Conservation (phyloP, 2,329 filamentous ascomycete genomes). For the Hansfordia pulvinata region DNA sequence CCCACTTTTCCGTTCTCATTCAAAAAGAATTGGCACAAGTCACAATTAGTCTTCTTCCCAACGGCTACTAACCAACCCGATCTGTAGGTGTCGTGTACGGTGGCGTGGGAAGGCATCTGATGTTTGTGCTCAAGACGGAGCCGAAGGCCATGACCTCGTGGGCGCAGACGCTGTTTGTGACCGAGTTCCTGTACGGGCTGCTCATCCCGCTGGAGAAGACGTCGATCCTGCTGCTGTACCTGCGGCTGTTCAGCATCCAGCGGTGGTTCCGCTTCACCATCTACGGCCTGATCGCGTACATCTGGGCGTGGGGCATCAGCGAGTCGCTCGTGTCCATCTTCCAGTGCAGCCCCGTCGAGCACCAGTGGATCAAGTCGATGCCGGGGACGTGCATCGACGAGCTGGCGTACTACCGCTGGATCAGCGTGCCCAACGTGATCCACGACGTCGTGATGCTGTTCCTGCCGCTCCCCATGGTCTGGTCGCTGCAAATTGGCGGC, state of each 20-base stretch:
- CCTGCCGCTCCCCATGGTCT: conserved; percentile 5
- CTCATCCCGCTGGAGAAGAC: conserved; percentile 6
- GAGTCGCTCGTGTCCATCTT: conserved; percentile 4
- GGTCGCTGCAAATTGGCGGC: conserved; percentile 5
- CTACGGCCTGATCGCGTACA: conserved; percentile 6
- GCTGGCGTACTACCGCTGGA: conserved; percentile 2
- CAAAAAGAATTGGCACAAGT: too few species aligned
- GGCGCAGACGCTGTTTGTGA: conserved; percentile 5
- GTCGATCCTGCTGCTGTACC: conserved; percentile 6
- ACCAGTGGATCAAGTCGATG: conserved; percentile 5
- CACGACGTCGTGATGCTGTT: conserved; percentile 7
- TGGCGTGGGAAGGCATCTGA: conserved; percentile 5
- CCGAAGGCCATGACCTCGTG: conserved; percentile 1
- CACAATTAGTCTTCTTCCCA: too few species aligned
- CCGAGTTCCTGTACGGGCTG: conserved; percentile 5
- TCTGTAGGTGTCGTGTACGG: conserved; percentile 5
- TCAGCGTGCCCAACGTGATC: conserved; percentile 5
- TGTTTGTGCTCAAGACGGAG: conserved; percentile 3
- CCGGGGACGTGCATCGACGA: conserved; percentile 2
- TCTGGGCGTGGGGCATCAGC: conserved; percentile 6
- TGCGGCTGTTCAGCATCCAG: conserved; percentile 6
- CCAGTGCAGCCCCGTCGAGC: conserved; percentile 5
- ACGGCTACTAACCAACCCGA: not conserved
- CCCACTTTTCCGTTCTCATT: too few species aligned
- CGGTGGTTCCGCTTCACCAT: conserved; percentile 6